Evolutionary conservation across 768 basidiomycete species (phyloP), one percentile per base, ranked within the genome.

Genomic region (Hygrophorus russula): DNA sequence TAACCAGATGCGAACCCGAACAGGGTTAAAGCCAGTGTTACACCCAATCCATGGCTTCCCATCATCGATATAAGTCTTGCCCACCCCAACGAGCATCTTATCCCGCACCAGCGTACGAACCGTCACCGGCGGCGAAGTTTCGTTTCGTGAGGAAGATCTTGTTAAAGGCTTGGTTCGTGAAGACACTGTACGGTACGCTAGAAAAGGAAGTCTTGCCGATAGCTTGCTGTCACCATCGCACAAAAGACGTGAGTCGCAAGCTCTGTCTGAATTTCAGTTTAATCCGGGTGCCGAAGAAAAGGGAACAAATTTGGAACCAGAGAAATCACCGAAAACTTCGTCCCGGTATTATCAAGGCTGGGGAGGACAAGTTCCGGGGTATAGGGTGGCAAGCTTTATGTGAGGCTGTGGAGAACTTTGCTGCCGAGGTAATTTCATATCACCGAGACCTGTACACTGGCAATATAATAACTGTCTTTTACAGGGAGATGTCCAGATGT

Each of bases 401-500:
- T 27, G 69, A 73, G 37, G 67, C 70, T 0, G 46, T 86, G 30
- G 81, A 85, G 46, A 60, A 61, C n/a, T 76, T 76, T 53, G 73
- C 75, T 2, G 78, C 80, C 46, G 64, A 76, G 63, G 83, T 83
- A 45, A 34, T 35, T 28, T 27, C 27, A 18, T 33, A 31, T 15
- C 12, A 28, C 17, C 4, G 13, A 37, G 28, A 2, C n/a, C 12
- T 5, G 2, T 11, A 8, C 20, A 10, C 20, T 32, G 30, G 14
- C 9, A 15, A 13, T 39, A 7, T 44, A 10, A 14, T 19, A 15
- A 34, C 45, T 45, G 19, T 49, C 19, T 51, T 44, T 36, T 15
- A 11, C 46, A 88, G 81, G 87, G 87, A 11, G 80, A 90, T 52
- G 65, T 87, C 1, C 87, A 88, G 53, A 83, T 78, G 69, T 88